Percentiles rank a stretch among this genome's conserved stretches.
phyloP scores from a whole-genome alignment of 2,329 filamentous ascomycete genomes.

The Aspergillus fischeri region DNA sequence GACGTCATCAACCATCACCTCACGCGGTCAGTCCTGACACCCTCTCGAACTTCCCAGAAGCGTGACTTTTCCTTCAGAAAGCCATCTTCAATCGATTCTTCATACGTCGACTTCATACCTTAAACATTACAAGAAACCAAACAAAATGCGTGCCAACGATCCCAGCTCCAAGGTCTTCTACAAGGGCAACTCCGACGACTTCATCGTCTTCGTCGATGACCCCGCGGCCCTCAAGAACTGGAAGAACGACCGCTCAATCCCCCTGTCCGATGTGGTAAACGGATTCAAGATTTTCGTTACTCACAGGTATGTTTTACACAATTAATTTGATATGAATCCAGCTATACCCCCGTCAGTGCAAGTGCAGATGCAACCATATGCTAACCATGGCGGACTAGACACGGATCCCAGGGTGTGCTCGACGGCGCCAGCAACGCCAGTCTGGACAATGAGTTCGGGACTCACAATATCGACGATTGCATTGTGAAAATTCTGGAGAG shows the following conservation, averaged over 20 bases:
- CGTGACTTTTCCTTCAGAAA: not conserved
- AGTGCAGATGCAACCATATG: not conserved
- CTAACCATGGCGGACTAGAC: slow-evolving; percentile 42
- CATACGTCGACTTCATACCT: slow-evolving; percentile 5
- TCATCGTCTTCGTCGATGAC: slow-evolving; percentile 53
- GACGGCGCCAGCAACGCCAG: slow-evolving; percentile 70
- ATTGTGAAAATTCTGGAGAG: slow-evolving; percentile 76
- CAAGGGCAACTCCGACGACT: slow-evolving; percentile 70
- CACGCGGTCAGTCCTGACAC: not conserved
- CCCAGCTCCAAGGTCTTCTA: slow-evolving; percentile 74
- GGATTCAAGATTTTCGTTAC: slow-evolving; percentile 87
- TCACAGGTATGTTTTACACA: slow-evolving; percentile 65
- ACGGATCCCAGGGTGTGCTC: slow-evolving; percentile 76
- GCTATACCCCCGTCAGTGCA: not conserved
- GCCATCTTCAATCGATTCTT: slow-evolving; percentile 1
- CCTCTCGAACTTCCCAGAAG: not conserved
- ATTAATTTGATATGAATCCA: not conserved
- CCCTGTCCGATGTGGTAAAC: slow-evolving; percentile 79
- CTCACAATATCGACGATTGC: slow-evolving; percentile 70
- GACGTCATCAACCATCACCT: slow-evolving; percentile 18
- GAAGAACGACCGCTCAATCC: slow-evolving; percentile 72
- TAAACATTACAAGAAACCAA: slow-evolving; percentile 2
- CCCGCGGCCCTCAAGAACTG: slow-evolving; percentile 68
- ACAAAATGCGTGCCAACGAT: slow-evolving; percentile 69
- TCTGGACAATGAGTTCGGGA: slow-evolving; percentile 85